Conservation (phyloP, 768 basidiomycete genomes). For the Dacryopinax primogenitus region DNA sequence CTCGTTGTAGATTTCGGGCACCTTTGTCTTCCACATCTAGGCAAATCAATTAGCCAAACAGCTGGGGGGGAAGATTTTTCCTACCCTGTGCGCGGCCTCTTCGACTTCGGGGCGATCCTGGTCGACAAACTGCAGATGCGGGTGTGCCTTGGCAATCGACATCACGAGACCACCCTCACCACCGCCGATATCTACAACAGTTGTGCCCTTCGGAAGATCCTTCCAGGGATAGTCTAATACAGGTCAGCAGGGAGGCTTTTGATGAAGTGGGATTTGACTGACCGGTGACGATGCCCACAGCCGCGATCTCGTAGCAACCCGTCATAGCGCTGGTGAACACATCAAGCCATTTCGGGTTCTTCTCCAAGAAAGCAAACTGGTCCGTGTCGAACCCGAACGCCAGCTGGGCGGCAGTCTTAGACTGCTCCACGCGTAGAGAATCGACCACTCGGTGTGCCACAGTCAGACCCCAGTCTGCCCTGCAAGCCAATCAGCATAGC, state of each 20-base stretch:
- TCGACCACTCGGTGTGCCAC: background rate
- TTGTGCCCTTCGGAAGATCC: slow-evolving; percentile 21
- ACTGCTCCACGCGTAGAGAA: background rate
- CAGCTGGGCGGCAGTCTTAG: background rate
- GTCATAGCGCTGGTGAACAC: background rate
- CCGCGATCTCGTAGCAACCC: background rate
- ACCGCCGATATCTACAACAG: slow-evolving; percentile 33
- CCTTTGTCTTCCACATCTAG: background rate
- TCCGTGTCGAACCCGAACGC: background rate
- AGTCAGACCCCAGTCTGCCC: background rate
- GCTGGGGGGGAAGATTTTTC: slow-evolving; percentile 22
- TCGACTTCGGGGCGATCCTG: slow-evolving; percentile 24
- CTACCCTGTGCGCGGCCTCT: slow-evolving; percentile 18
- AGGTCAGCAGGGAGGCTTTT: background rate
- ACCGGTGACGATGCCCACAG: background rate
- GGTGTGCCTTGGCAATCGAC: slow-evolving; percentile 26
- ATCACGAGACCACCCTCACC: slow-evolving; percentile 31
- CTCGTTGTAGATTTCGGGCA: background rate
- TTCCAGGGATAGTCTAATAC: slow-evolving; percentile 22
- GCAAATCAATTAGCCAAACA: slow-evolving; percentile 8
- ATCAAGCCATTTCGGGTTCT: background rate
- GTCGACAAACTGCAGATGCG: slow-evolving; percentile 27
- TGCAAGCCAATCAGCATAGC: background rate
- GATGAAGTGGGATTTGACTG: background rate
- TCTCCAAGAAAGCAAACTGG: background rate